These are phyloP conservation scores for Salix dunnii DNA, from an alignment of 345 rosid species.

Conservation along the genomic window DNA sequence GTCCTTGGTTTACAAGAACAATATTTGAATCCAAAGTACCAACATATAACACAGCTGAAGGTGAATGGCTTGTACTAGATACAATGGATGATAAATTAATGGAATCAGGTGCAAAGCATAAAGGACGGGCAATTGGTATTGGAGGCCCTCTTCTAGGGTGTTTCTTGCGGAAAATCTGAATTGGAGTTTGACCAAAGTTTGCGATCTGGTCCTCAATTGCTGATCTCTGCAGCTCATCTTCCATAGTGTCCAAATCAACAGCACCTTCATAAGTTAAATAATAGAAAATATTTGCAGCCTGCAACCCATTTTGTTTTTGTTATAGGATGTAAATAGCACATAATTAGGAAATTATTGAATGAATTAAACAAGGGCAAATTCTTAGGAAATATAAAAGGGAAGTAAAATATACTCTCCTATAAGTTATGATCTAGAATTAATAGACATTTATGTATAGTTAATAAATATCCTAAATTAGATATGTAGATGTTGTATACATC, in stretches of 20 bases:
- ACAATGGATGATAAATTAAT: constrained; percentile 76
- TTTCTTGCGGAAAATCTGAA: constrained; percentile 85
- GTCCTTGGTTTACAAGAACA: constrained; percentile 82
- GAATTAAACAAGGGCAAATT: too few relatives aligned
- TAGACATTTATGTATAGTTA: not conserved
- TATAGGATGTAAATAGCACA: too few relatives aligned
- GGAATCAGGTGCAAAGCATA: constrained; percentile 84
- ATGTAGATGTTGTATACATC: not conserved
- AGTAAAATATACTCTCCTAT: too few relatives aligned
- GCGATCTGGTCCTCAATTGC: constrained; percentile 98
- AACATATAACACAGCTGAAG: constrained; percentile 69
- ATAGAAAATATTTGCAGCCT: constrained; percentile 96
- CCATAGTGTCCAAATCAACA: constrained; percentile 82
- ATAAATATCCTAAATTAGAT: not conserved
- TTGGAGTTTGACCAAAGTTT: constrained; percentile 97
- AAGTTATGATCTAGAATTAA: too few relatives aligned
- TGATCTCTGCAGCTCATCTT: constrained; percentile 87
- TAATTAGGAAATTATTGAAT: too few relatives aligned
- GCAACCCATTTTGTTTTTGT: constrained; percentile 25
- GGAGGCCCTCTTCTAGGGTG: constrained; percentile 99
- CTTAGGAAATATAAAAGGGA: too few relatives aligned
- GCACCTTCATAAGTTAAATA: constrained; percentile 96
- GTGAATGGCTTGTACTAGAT: constrained; percentile 49
- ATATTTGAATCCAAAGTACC: constrained; percentile 69
- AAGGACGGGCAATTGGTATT: constrained; percentile 91